A percentile compares a stretch with the other conserved stretches of the same genome.
These are phyloP conservation scores for Boletus rex-veris DNA, from an alignment of 768 basidiomycete genomes.

Conservation along the genomic window DNA sequence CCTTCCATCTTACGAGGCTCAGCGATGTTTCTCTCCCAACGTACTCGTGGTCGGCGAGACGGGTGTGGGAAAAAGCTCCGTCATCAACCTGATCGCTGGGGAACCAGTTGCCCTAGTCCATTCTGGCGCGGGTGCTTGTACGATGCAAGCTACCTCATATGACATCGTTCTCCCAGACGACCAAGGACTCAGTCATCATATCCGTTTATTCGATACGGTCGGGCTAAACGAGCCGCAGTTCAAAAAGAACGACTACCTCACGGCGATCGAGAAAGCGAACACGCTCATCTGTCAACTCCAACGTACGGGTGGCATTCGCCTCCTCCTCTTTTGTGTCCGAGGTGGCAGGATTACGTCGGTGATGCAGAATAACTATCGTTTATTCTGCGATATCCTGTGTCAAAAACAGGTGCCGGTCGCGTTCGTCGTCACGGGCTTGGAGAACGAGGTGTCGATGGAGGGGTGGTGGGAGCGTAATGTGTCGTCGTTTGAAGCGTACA, in stretches of 20 bases:
- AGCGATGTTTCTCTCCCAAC: conserved; percentile 31
- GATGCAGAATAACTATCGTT: conserved; percentile 29
- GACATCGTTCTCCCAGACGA: conserved; percentile 18
- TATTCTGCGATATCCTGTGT: conserved; percentile 31
- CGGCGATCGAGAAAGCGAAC: conserved; percentile 31
- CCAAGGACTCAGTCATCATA: conserved; percentile 14
- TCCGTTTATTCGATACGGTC: conserved; percentile 34
- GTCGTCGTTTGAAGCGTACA: conserved; percentile 26
- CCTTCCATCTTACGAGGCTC: conserved; percentile 20
- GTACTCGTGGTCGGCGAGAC: conserved; percentile 36
- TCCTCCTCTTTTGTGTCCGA: conserved; percentile 35
- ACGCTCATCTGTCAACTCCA: conserved; percentile 35
- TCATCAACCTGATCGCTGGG: conserved; percentile 39
- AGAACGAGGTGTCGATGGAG: conserved; percentile 33
- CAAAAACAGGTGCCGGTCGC: conserved; percentile 31
- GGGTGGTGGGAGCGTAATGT: conserved; percentile 35
- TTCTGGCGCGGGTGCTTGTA: conserved; percentile 35
- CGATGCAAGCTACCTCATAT: conserved; percentile 31
- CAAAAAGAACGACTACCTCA: conserved; percentile 22
- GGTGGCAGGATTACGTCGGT: conserved; percentile 30
- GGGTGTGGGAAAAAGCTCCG: conserved; percentile 37
- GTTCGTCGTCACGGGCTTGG: conserved; percentile 31
- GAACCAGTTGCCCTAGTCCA: conserved; percentile 25
- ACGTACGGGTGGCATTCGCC: conserved; percentile 29
- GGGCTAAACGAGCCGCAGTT: conserved; percentile 30